These are phyloP conservation scores for Penicillium sp. DNA, from an alignment of 2,329 filamentous ascomycete species.

Conservation along the genomic window DNA sequence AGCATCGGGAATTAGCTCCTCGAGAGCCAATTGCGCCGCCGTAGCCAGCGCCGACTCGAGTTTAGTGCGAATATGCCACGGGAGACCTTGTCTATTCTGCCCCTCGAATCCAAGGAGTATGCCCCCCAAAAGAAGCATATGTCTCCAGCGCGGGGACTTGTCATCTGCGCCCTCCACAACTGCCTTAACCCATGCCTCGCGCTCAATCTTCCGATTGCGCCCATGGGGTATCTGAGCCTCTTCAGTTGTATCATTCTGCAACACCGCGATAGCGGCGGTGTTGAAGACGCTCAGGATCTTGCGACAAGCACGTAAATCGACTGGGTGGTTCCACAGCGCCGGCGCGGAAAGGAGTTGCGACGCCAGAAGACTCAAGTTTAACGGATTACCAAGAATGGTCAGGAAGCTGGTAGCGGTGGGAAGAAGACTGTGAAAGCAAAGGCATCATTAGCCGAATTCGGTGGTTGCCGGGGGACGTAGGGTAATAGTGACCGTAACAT, in stretches of 20 bases:
- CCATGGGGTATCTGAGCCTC: slow-evolving; percentile 35
- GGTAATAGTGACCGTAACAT: slow-evolving; percentile 19
- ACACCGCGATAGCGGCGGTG: slow-evolving; percentile 55
- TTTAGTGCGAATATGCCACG: slow-evolving; percentile 61
- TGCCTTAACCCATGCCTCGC: slow-evolving; percentile 59
- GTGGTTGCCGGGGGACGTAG: slow-evolving; percentile 6
- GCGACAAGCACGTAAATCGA: slow-evolving; percentile 55
- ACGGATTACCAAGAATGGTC: slow-evolving; percentile 56
- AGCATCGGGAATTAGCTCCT: slow-evolving; percentile 52
- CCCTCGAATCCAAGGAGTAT: slow-evolving; percentile 73
- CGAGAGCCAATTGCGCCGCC: slow-evolving; percentile 72
- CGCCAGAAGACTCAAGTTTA: slow-evolving; percentile 61
- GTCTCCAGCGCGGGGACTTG: slow-evolving; percentile 71
- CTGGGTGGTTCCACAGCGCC: slow-evolving; percentile 57
- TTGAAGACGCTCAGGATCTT: slow-evolving; percentile 62
- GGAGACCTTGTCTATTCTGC: slow-evolving; percentile 62
- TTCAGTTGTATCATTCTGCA: slow-evolving; percentile 47
- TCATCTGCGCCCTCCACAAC: slow-evolving; percentile 61
- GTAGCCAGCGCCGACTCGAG: slow-evolving; percentile 71
- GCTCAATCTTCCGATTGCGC: slow-evolving; percentile 51
- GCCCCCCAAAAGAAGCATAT: slow-evolving; percentile 76
- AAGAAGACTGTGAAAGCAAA: slow-evolving; percentile 46
- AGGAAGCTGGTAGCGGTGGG: slow-evolving; percentile 50
- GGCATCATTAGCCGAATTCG: slow-evolving; percentile 11
- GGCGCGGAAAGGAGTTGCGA: slow-evolving; percentile 59